phyloP scores from a whole-genome alignment of 139 green algal species.

The Auxenochlorella pyrenoidosa region DNA sequence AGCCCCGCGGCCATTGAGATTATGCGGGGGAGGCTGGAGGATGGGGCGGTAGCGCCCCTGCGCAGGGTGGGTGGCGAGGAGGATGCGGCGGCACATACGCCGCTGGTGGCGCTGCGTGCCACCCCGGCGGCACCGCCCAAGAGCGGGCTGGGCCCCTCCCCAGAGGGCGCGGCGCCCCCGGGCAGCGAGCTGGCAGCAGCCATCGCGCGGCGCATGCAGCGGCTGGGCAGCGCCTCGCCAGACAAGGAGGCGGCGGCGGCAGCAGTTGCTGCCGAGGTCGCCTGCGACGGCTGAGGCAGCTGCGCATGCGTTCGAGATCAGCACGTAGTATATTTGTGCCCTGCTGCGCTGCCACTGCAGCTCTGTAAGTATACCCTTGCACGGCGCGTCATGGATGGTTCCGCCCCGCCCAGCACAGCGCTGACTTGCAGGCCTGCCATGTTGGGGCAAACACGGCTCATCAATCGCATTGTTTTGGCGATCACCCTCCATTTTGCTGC shows the following conservation, averaged over 20 bases:
- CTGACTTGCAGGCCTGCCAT: no score
- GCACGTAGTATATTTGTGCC: no score
- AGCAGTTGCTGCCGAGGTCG: neutral
- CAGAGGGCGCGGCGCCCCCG: neutral
- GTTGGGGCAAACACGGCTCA: no score
- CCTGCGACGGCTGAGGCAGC: neutral
- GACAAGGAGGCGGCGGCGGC: conserved; percentile 12
- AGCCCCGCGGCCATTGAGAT: conserved; percentile 42
- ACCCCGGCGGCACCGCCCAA: neutral
- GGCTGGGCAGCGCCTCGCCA: conserved; percentile 9
- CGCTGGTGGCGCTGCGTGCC: conserved; percentile 25
- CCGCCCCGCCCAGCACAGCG: no score
- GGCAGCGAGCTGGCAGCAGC: conserved; percentile 29
- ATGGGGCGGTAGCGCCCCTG: conserved; percentile 2
- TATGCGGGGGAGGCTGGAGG: conserved; percentile 6
- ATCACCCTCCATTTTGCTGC: no score
- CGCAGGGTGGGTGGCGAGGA: neutral
- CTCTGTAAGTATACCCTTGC: no score
- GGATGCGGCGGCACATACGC: neutral
- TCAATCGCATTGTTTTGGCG: no score
- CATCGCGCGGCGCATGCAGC: conserved; percentile 31
- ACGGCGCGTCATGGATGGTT: no score
- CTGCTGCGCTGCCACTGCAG: no score
- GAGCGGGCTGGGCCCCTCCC: neutral
- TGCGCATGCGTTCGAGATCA: no score